A percentile compares a stretch with the other conserved stretches of the same genome.
Evolutionary conservation across 805 yeast genomes (phyloP).

Genomic region (Candida gorgasii): DNA sequence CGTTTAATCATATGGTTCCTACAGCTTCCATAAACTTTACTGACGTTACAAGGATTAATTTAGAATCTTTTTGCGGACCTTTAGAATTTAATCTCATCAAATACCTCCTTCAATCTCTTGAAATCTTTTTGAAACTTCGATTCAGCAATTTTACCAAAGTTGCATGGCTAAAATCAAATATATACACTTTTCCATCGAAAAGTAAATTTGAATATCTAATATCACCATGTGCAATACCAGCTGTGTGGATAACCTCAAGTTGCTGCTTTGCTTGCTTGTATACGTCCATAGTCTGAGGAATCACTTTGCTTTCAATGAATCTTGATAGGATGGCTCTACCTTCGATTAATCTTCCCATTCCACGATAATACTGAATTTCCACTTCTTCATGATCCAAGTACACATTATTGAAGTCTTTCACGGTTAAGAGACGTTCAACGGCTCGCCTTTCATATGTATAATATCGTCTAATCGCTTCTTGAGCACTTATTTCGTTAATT

Average conservation of each 20-base stretch:
- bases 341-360: background rate
- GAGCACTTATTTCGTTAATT: background rate
- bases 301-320: background rate
- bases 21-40: too few species aligned
- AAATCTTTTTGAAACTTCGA: too few species aligned
- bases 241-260: background rate
- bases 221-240: background rate
- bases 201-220: background rate
- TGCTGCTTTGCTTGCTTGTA: background rate
- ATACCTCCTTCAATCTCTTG: too few species aligned
- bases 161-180: slow-evolving; percentile 5
- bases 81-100: too few species aligned
- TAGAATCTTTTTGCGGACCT: too few species aligned
- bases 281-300: background rate
- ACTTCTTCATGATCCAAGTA: background rate
- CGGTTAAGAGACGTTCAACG: background rate
- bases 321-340: background rate
- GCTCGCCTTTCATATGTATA: background rate
- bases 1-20: too few species aligned
- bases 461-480: background rate
- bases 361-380: background rate
- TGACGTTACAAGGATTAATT: too few species aligned
- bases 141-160: too few species aligned
- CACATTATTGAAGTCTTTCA: background rate
- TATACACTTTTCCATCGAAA: background rate